Evolutionary conservation across 768 basidiomycete species (phyloP).

Genomic region (Tephrocybe rancida): DNA sequence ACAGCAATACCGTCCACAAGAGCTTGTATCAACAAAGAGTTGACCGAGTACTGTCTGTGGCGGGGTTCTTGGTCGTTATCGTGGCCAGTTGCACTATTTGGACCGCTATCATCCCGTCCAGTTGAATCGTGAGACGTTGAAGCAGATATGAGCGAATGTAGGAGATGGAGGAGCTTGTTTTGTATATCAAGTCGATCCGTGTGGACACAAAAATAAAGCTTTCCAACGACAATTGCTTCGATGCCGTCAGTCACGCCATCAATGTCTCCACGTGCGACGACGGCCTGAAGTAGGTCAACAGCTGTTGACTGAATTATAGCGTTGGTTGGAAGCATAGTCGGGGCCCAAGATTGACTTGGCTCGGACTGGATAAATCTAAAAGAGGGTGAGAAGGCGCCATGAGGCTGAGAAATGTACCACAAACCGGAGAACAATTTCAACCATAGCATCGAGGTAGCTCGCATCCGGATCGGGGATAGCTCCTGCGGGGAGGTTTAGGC

Average conservation of each 20-base stretch:
- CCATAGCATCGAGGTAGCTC: constrained; percentile 76
- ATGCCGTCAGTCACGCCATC: constrained; percentile 63
- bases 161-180: constrained; percentile 89
- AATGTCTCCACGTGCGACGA: constrained; percentile 82
- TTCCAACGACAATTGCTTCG: constrained; percentile 71
- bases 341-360: constrained; percentile 48
- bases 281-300: constrained; percentile 80
- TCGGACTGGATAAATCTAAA: constrained; percentile 79
- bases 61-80: constrained; percentile 32
- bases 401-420: constrained; percentile 15
- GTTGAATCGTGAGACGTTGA: constrained; percentile 40
- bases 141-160: constrained; percentile 83
- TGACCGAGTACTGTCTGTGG: constrained; percentile 57
- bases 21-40: constrained; percentile 75
- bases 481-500: constrained; percentile 23
- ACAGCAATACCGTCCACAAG: constrained; percentile 79
- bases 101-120: constrained; percentile 29
- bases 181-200: constrained; percentile 76
- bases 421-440: constrained; percentile 76
- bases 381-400: neutral
- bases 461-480: constrained; percentile 51
- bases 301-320: constrained; percentile 68
- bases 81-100: constrained; percentile 34
- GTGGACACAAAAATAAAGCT: constrained; percentile 77
- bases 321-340: constrained; percentile 65